These are phyloP conservation scores for Colletotrichum melonis DNA, from an alignment of 2,329 filamentous ascomycete genomes.

Conservation along the genomic window DNA sequence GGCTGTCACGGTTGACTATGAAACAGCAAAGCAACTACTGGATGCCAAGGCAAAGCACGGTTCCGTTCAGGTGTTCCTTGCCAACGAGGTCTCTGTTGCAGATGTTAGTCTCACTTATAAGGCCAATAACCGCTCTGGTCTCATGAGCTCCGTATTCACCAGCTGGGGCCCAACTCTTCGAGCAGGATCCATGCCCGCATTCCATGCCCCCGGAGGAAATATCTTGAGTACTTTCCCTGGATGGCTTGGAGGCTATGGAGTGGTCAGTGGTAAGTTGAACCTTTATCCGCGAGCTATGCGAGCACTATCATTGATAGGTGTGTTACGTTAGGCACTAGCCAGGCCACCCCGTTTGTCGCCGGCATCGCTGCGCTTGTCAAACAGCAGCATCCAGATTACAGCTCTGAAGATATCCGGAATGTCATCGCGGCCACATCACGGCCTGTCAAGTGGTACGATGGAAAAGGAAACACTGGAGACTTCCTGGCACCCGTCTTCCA, in stretches of 20 bases:
- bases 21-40: neutral
- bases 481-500: constrained; percentile 47
- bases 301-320: neutral
- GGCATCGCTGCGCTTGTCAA: constrained; percentile 45
- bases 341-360: constrained; percentile 56
- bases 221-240: constrained; percentile 52
- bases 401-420: constrained; percentile 36
- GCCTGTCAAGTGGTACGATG: constrained; percentile 38
- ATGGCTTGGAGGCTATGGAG: constrained; percentile 47
- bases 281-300: too few relatives aligned
- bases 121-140: neutral
- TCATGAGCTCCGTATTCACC: constrained; percentile 38
- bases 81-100: neutral
- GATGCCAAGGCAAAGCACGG: constrained; percentile 4
- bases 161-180: constrained; percentile 57
- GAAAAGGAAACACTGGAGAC: neutral
- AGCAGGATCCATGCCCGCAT: constrained; percentile 51
- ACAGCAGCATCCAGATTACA: constrained; percentile 36
- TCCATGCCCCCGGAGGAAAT: constrained; percentile 51
- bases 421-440: constrained; percentile 41
- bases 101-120: neutral
- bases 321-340: constrained; percentile 53
- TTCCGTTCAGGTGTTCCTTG: neutral
- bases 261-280: constrained; percentile 42
- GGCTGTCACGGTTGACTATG: neutral